Conservation (phyloP, 1,284 basidiomycete genomes). For the Irpex sp. region DNA sequence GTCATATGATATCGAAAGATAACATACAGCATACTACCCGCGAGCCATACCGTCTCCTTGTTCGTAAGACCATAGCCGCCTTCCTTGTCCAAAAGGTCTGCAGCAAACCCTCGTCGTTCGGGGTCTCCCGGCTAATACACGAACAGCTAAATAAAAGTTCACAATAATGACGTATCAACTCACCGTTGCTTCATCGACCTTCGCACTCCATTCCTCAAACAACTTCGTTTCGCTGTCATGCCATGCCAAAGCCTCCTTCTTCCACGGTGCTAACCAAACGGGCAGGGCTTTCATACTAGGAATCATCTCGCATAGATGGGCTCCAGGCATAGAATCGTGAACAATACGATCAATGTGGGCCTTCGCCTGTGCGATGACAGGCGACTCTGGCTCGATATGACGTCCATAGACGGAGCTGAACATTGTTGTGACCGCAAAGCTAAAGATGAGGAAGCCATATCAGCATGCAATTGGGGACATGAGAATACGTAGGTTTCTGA, state of each 20-base stretch:
- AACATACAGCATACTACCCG: background rate
- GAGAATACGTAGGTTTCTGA: background rate
- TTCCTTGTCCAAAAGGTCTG: background rate
- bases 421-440: background rate
- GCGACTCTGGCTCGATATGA: background rate
- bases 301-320: background rate
- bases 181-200: background rate
- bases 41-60: background rate
- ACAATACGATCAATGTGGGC: background rate
- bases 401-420: background rate
- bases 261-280: conserved; percentile 8
- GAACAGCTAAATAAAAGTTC: background rate
- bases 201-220: background rate
- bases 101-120: background rate
- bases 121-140: background rate
- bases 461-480: no score
- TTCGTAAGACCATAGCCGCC: background rate
- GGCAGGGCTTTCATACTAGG: conserved; percentile 9
- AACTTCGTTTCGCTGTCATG: conserved; percentile 8
- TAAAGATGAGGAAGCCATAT: background rate
- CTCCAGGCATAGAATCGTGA: background rate
- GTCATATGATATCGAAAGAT: background rate
- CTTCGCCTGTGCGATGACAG: background rate
- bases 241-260: conserved; percentile 5
- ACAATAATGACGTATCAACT: background rate